Evolutionary conservation across 345 rosid genomes (phyloP).

Genomic region (Rhodamnia rubescens): DNA sequence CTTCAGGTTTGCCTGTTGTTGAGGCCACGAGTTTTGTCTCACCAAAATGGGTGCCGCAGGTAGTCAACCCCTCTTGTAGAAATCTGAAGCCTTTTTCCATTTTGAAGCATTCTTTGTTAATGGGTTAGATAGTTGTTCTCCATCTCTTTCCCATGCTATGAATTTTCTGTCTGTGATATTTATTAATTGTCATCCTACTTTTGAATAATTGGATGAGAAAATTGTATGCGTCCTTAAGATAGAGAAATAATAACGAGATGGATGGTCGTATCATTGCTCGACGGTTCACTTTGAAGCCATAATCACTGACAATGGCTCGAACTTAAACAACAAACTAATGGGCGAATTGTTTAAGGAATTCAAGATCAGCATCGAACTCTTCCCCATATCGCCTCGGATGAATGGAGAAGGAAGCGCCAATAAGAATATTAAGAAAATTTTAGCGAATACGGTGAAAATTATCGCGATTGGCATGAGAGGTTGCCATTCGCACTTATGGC

Average conservation of each 20-base stretch:
- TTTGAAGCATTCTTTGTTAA: background rate
- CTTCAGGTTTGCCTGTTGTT: conserved; percentile 64
- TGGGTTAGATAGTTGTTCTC: background rate
- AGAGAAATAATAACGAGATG: background rate
- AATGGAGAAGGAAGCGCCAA: too few species aligned
- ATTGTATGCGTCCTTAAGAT: background rate
- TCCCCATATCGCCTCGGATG: too few species aligned
- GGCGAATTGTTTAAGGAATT: too few species aligned
- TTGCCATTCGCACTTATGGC: too few species aligned
- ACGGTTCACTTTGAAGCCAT: too few species aligned
- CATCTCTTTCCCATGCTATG: background rate
- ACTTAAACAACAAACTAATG: too few species aligned
- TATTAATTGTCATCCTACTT: background rate
- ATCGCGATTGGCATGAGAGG: too few species aligned
- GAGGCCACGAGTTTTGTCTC: conserved; percentile 88
- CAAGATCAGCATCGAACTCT: too few species aligned
- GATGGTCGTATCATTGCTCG: too few species aligned
- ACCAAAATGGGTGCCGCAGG: conserved; percentile 90
- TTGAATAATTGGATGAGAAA: background rate
- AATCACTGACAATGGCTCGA: too few species aligned
- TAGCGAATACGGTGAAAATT: too few species aligned
- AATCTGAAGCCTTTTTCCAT: background rate
- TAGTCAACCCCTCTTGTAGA: conserved; percentile 4
- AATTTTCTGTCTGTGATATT: background rate
- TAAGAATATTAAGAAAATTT: too few species aligned